phyloP scores from a whole-genome alignment of 2,329 filamentous ascomycete genomes.

The Scedosporium boydii region DNA sequence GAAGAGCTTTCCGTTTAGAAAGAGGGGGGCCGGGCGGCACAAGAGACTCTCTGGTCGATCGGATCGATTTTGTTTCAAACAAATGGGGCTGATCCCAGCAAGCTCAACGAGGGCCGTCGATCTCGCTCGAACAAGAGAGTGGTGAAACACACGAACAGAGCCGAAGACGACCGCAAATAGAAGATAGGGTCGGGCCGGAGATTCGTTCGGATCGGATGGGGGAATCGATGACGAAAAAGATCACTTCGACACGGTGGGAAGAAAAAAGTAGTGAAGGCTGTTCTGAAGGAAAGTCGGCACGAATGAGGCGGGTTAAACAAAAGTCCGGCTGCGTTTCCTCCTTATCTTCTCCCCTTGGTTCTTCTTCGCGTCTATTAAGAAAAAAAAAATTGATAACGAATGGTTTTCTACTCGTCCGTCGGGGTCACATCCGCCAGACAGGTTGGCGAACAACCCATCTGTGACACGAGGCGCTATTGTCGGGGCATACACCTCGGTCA shows the following conservation, averaged over 20 bases:
- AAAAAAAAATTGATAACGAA: no score
- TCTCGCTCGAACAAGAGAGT: not conserved
- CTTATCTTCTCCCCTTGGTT: no score
- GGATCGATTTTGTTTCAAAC: not conserved
- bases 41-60: not conserved
- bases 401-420: not conserved
- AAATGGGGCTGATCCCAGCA: not conserved
- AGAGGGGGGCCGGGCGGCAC: not conserved
- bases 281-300: no score
- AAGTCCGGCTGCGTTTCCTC: no score
- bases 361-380: no score
- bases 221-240: no score
- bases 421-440: conserved; percentile 3
- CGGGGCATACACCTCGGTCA: conserved; percentile 1
- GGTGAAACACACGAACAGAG: not conserved
- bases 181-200: no score
- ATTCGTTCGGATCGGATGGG: no score
- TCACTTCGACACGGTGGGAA: no score
- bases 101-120: not conserved
- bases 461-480: not conserved
- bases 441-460: conserved; percentile 5
- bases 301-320: no score
- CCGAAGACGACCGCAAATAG: no score
- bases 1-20: not conserved
- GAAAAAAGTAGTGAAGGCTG: no score